Evolutionary conservation across 768 basidiomycete genomes (phyloP).

Genomic region (Coprinellus micaceus): DNA sequence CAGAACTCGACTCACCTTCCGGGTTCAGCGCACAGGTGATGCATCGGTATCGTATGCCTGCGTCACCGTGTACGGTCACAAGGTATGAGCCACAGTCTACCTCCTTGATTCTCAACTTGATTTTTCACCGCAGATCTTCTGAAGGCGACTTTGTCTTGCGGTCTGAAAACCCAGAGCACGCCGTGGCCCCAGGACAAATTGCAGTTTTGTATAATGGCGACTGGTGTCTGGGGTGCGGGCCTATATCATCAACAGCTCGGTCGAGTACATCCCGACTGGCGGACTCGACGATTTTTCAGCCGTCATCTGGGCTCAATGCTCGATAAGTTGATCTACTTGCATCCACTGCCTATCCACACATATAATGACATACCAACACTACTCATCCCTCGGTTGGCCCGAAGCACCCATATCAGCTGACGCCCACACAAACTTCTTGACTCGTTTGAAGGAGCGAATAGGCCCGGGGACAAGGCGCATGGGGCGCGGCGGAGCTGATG

Average conservation of each 20-base stretch:
- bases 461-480: too few species aligned
- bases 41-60: slow-evolving; percentile 67
- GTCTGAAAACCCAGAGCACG: slow-evolving; percentile 59
- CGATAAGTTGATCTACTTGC: too few species aligned
- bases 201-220: slow-evolving; percentile 68
- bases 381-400: too few species aligned
- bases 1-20: slow-evolving; percentile 31
- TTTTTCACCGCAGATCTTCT: slow-evolving; percentile 15
- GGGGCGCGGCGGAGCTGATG: too few species aligned
- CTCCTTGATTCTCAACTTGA: slow-evolving; percentile 7
- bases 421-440: too few species aligned
- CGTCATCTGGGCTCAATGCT: too few species aligned
- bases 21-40: slow-evolving; percentile 54
- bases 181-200: slow-evolving; percentile 78
- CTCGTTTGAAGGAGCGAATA: too few species aligned
- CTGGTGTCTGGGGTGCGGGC: slow-evolving; percentile 84
- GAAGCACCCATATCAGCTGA: too few species aligned
- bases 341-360: too few species aligned
- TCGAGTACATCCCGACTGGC: too few species aligned
- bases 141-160: slow-evolving; percentile 36
- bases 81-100: slow-evolving; percentile 32
- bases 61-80: slow-evolving; percentile 49
- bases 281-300: too few species aligned
- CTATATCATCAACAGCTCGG: slow-evolving; percentile 37
- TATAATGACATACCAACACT: too few species aligned